A percentile compares a stretch with the other conserved stretches of the same genome.
Evolutionary conservation across 2,329 filamentous ascomycete species (phyloP).

Genomic region (Fusarium kyushuense): DNA sequence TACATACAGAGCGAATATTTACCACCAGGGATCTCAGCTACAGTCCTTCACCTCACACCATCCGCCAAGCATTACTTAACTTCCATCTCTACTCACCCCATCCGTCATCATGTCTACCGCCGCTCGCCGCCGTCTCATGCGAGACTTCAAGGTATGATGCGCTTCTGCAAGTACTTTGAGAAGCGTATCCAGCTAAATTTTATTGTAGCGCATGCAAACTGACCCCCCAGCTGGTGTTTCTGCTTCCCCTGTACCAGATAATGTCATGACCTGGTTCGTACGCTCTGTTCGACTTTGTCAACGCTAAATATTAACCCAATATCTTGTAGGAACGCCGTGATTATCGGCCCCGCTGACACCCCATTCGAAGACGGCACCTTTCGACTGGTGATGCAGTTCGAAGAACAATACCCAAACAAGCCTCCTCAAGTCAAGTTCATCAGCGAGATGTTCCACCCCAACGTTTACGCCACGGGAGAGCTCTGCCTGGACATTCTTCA

Average conservation of each 20-base stretch:
- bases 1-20: conserved; percentile 4
- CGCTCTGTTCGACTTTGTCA: conserved; percentile 18
- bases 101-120: conserved; percentile 78
- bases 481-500: conserved; percentile 96
- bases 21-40: neutral
- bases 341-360: conserved; percentile 95
- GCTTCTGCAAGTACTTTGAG: neutral
- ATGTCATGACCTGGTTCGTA: conserved; percentile 93
- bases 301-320: conserved; percentile 33
- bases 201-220: conserved; percentile 91
- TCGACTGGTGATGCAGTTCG: conserved; percentile 97
- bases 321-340: conserved; percentile 88
- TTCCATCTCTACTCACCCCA: conserved; percentile 16
- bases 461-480: conserved; percentile 97
- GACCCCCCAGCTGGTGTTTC: conserved; percentile 97
- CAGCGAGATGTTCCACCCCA: conserved; percentile 98
- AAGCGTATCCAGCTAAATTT: conserved; percentile 22
- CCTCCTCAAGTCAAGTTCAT: conserved; percentile 98
- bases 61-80: neutral
- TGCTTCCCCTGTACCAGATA: conserved; percentile 93
- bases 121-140: conserved; percentile 95
- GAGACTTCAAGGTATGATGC: conserved; percentile 93
- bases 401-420: conserved; percentile 99
- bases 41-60: conserved; percentile 4
- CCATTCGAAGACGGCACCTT: conserved; percentile 99